A percentile compares a stretch with the other conserved stretches of the same genome.
Evolutionary conservation across 2,329 filamentous ascomycete genomes (phyloP).

Genomic region (Xylaria sp.): DNA sequence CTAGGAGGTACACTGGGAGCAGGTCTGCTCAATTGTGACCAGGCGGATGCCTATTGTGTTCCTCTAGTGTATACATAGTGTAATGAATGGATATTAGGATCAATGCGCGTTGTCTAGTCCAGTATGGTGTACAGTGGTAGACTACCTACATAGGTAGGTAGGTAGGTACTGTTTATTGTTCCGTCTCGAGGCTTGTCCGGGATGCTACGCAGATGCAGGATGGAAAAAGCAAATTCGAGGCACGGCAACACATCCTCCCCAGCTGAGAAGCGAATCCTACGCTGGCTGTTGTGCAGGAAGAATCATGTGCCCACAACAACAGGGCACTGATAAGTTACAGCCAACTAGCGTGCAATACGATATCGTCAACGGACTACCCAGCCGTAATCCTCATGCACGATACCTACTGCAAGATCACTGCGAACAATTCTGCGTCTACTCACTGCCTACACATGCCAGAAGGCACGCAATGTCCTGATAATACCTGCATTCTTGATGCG

Average conservation of each 20-base stretch:
- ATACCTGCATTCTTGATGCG: constrained; percentile 7
- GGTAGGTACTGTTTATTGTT: neutral
- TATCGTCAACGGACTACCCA: constrained; percentile 26
- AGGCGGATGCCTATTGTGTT: neutral
- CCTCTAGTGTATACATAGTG: neutral
- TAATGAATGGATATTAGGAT: neutral
- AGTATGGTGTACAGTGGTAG: neutral
- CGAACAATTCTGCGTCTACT: constrained; percentile 20
- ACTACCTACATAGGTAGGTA: too few relatives aligned
- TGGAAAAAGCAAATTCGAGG: constrained; percentile 30
- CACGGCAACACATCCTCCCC: constrained; percentile 24
- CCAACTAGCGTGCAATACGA: constrained; percentile 29
- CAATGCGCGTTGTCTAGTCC: neutral
- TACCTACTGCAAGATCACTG: constrained; percentile 22
- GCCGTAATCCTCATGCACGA: constrained; percentile 30
- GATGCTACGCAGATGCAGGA: neutral
- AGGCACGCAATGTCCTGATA: constrained; percentile 10
- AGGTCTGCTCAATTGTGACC: constrained; percentile 9
- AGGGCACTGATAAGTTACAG: constrained; percentile 11
- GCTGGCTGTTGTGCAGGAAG: constrained; percentile 20
- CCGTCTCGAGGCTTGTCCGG: neutral
- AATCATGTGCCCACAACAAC: constrained; percentile 32
- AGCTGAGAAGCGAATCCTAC: constrained; percentile 35
- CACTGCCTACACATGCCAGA: neutral
- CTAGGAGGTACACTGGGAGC: too few relatives aligned